Base-by-base conservation (phyloP, 106 monocot genomes). In the Platanthera guangdongensis region DNA sequence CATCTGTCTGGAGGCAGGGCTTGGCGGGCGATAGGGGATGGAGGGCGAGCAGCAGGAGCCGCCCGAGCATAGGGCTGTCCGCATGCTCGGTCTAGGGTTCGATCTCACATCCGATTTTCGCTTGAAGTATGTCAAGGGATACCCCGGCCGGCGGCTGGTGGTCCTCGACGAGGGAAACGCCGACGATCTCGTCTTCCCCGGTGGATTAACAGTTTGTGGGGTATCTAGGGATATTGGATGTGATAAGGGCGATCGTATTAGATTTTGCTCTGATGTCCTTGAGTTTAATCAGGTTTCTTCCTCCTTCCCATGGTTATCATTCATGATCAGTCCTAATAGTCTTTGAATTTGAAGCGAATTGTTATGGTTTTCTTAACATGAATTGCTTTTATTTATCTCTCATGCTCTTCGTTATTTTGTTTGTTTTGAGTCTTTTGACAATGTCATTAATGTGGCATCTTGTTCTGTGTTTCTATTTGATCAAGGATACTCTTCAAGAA, bases 21-120 rank as follows among this genome's bases (percentile, higher is more conserved):
- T 39, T 28, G 0, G 75, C 39, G 3, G 39, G 39, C 39, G 39
- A 39, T 39, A 57, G 19, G 74, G 72, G 45, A 81, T 81, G 63
- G 77, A 80, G 70, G 51, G 73, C 47, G 76, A 57, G 46, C 68
- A 63, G 30, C 6, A 1, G 19, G 82, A 82, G 54, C 18, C 64
- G 39, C 47, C 92, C 47, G 88, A 75, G 83, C 76, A 72, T 50
- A 80, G 71, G 75, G 92, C 92, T 13, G 72, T 90, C 22, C 80
- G 78, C 39, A 74, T 92, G 11, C 90, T 95, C 9, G 95, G 95
- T 7, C 57, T 81, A 49, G 95, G 95, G 1, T 95, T 95, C 85
- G 95, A 95, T 72, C 85, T 95, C 15, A 75, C 95, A 19, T 77
- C 48, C 47, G 95, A 95, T 59, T 95, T 92, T 83, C 84, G 88